These are phyloP conservation scores for Cutaneotrichosporon sp. DNA, from an alignment of 1,284 basidiomycete species.

Conservation along the genomic window DNA sequence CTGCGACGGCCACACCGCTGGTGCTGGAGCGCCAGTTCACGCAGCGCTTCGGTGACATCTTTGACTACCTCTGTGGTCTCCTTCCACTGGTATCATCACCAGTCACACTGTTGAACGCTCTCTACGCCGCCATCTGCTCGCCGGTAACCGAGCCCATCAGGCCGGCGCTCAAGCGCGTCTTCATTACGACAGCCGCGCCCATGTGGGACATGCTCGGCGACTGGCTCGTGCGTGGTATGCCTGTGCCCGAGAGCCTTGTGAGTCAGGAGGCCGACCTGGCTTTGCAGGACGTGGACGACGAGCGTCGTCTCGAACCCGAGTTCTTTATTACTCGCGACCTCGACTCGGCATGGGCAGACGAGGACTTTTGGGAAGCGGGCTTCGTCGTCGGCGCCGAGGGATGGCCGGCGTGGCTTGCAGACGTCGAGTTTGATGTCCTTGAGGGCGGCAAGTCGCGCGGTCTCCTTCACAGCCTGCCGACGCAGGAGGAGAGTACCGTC, in stretches of 20 bases:
- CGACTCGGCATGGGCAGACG: conserved; percentile 59
- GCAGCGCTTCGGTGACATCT: conserved; percentile 46
- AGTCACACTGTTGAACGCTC: conserved; percentile 58
- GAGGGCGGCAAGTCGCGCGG: conserved; percentile 74
- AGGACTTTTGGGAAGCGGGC: conserved; percentile 73
- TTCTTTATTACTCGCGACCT: conserved; percentile 72
- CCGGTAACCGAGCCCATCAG: conserved; percentile 1
- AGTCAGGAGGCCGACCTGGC: conserved; percentile 16
- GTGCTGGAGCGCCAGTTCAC: conserved; percentile 58
- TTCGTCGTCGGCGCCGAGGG: conserved; percentile 56
- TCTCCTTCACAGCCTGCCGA: conserved; percentile 55
- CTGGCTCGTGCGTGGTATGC: conserved; percentile 73
- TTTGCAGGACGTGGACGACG: conserved; percentile 48
- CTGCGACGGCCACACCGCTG: conserved; percentile 59
- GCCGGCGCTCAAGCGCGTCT: conserved; percentile 55
- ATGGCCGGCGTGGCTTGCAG: conserved; percentile 36
- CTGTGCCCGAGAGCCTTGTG: conserved; percentile 32
- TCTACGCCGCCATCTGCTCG: conserved; percentile 57
- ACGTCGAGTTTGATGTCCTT: conserved; percentile 55
- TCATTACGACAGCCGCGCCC: conserved; percentile 61
- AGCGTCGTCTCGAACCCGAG: conserved; percentile 59
- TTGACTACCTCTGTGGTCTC: conserved; percentile 49
- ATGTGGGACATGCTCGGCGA: conserved; percentile 65
- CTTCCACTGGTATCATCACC: conserved; percentile 54
- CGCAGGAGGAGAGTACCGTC: conserved; percentile 9